Evolutionary conservation across 2,329 filamentous ascomycete species (phyloP).

Genomic region (Rutstroemia sp.): DNA sequence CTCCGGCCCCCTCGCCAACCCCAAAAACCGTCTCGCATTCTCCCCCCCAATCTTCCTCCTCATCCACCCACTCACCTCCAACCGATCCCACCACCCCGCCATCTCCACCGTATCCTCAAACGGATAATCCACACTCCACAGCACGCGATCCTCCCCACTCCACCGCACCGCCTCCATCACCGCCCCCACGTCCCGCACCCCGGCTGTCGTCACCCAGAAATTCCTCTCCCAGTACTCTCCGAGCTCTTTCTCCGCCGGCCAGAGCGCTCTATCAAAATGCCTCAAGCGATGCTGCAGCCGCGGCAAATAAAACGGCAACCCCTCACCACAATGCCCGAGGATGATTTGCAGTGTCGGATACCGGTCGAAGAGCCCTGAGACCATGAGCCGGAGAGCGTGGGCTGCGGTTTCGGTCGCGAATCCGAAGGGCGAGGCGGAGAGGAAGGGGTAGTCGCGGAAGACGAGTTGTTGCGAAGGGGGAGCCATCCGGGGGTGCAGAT

Average conservation of each 20-base stretch:
- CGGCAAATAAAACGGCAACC: slow-evolving; percentile 13
- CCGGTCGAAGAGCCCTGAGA: slow-evolving; percentile 17
- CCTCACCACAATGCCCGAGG: slow-evolving; percentile 22
- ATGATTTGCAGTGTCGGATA: slow-evolving; percentile 19
- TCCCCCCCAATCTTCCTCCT: slow-evolving; percentile 12
- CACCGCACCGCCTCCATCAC: slow-evolving; percentile 36
- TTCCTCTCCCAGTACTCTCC: slow-evolving; percentile 43
- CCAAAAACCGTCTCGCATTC: slow-evolving; percentile 9
- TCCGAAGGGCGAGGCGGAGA: slow-evolving; percentile 39
- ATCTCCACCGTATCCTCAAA: slow-evolving; percentile 17
- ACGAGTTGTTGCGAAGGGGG: slow-evolving; percentile 24
- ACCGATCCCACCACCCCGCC: slow-evolving; percentile 14
- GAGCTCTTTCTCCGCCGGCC: background rate
- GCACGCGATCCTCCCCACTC: slow-evolving; percentile 34
- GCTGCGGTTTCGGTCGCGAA: slow-evolving; percentile 38
- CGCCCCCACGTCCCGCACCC: slow-evolving; percentile 37
- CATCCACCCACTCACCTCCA: slow-evolving; percentile 8
- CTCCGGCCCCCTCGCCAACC: background rate
- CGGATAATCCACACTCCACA: slow-evolving; percentile 41
- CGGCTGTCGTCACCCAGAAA: slow-evolving; percentile 49
- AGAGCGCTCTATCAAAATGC: background rate
- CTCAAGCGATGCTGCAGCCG: background rate
- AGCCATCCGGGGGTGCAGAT: slow-evolving; percentile 31
- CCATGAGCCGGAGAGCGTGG: slow-evolving; percentile 18
- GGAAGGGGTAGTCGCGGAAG: slow-evolving; percentile 23